Conservation (phyloP, 371 early-diverging fungal species). For the Zychaea mexicana region DNA sequence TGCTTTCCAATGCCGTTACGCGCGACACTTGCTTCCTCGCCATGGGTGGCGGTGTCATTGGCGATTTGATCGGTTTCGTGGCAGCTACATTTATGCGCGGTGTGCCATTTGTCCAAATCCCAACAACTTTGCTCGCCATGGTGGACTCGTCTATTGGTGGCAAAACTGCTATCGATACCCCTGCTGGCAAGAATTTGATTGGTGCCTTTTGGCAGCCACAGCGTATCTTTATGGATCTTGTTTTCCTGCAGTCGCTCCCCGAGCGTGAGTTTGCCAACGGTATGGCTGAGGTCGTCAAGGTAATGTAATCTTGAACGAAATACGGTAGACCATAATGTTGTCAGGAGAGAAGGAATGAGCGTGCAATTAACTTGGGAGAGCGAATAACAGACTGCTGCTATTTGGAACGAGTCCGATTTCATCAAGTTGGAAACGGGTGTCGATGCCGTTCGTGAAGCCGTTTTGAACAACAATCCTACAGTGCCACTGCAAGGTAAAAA, state of each 20-base stretch:
- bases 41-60: conserved; percentile 97
- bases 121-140: conserved; percentile 97
- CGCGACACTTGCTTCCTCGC: conserved; percentile 94
- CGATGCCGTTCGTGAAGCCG: conserved; percentile 76
- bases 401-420: conserved; percentile 90
- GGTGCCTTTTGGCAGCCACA: conserved; percentile 98
- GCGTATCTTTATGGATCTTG: conserved; percentile 90
- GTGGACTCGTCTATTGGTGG: conserved; percentile 98
- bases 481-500: conserved; percentile 54
- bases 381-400: conserved; percentile 80
- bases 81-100: conserved; percentile 99
- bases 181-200: conserved; percentile 94
- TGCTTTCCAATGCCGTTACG: conserved; percentile 84
- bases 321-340: not conserved
- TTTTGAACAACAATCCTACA: conserved; percentile 53
- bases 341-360: not conserved
- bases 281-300: conserved; percentile 97
- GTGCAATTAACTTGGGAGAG: not conserved
- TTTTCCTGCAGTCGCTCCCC: conserved; percentile 87
- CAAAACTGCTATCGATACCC: conserved; percentile 96
- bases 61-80: conserved; percentile 94
- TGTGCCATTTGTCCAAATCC: conserved; percentile 90
- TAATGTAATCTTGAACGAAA: too few relatives aligned
- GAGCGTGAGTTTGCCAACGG: conserved; percentile 95
- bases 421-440: conserved; percentile 84